Conservation (phyloP, 441 rosid species). For the Hypseocharis bilobata region DNA sequence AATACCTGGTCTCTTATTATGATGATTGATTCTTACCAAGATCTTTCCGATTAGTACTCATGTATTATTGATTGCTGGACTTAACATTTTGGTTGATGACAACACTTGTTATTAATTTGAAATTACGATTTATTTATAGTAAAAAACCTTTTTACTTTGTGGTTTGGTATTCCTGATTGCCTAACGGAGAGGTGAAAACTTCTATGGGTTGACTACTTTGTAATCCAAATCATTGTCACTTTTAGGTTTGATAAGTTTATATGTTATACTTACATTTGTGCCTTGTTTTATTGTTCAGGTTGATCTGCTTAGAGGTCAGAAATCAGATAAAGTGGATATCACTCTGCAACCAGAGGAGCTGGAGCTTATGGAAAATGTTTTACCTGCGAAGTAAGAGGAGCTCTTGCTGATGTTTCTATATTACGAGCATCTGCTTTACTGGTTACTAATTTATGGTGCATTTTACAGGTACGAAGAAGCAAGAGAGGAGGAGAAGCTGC, state of each 20-base stretch:
- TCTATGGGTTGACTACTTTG: too few relatives aligned
- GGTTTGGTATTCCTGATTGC: not conserved
- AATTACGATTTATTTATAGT: not conserved
- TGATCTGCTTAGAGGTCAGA: constrained; percentile 85
- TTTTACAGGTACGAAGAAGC: constrained; percentile 82
- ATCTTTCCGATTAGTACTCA: too few relatives aligned
- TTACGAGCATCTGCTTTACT: not conserved
- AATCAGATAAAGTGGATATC: constrained; percentile 78
- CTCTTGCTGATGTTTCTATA: constrained; percentile 4
- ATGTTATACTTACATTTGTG: not conserved
- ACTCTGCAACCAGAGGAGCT: constrained; percentile 87
- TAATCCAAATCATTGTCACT: too few relatives aligned
- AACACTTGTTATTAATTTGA: not conserved
- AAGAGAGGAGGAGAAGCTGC: constrained; percentile 82
- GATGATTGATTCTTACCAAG: too few relatives aligned
- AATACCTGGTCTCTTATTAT: too few relatives aligned
- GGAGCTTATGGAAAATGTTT: constrained; percentile 76
- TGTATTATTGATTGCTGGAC: not conserved
- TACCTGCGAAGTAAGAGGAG: constrained; percentile 77
- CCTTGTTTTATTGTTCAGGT: constrained; percentile 34
- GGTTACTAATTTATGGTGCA: constrained; percentile 10
- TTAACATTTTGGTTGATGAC: not conserved
- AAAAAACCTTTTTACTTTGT: not conserved
- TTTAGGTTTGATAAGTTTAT: too few relatives aligned
- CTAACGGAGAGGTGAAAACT: not conserved